Conservation (phyloP, 169 alveolate genomes). For the Neospora caninum region DNA sequence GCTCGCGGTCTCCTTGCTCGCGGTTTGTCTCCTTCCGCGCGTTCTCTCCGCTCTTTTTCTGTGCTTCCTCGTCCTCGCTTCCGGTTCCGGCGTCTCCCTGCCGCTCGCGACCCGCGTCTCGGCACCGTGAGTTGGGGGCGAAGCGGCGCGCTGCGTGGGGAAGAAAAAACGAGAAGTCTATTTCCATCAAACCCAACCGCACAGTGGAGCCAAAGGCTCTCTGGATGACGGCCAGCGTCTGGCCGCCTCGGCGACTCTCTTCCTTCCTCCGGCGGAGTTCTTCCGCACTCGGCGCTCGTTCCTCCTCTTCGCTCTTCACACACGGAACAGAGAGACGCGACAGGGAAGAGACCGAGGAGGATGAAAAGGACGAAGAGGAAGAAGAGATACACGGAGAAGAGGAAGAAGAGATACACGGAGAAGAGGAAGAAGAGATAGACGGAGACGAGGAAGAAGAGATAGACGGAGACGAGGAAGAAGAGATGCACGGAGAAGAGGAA, state of each 20-base stretch:
- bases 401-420: background rate
- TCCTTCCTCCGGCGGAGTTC: constrained; percentile 38
- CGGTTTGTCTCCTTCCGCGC: no score
- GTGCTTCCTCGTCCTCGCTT: background rate
- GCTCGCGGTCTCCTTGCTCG: constrained; percentile 30
- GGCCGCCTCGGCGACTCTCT: background rate
- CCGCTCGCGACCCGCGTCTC: background rate
- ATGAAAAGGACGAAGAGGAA: background rate
- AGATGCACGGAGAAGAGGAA: background rate
- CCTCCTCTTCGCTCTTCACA: constrained; percentile 6
- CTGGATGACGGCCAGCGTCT: constrained; percentile 17
- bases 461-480: background rate
- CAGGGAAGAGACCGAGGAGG: background rate
- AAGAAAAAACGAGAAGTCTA: constrained; percentile 5
- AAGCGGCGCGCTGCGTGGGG: constrained; percentile 36
- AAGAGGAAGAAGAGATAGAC: background rate
- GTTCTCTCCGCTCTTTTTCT: background rate
- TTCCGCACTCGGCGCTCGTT: background rate
- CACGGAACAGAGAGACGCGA: background rate
- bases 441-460: background rate
- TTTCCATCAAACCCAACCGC: background rate
- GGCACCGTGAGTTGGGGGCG: background rate
- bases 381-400: background rate
- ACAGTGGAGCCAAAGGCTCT: background rate
- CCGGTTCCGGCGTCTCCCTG: constrained; percentile 6